Base-by-base conservation (phyloP, 805 yeast species). In the Hanseniaspora clermontiae region DNA sequence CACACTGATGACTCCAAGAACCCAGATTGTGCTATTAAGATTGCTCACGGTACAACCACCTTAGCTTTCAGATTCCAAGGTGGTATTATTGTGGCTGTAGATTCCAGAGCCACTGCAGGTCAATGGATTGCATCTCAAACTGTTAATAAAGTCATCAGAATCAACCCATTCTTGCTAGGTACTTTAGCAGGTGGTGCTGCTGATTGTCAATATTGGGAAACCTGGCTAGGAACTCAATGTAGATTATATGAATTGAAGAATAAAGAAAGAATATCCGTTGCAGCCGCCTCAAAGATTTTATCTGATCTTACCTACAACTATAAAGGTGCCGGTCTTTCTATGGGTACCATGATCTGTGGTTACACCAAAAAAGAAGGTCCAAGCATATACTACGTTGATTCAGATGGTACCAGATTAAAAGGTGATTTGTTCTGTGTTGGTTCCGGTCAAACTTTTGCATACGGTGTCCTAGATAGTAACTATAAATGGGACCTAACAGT, bases 101-200 rank as follows among this genome's bases (percentile, higher is more conserved):
- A 93, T 73, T 89, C 97, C 45, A 82, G 98, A 71, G 98, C 98
- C 58, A 86, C 97, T 9, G 96, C 95, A 2, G 98, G 98, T 48
- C 83, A 85, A 65, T 91, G 97, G 97, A 84, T 93, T 64, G 97
- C 97, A 20, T 89, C 97, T 15, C 97, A 90, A 70, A 89, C 97
- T 2, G 98, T 93, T 61, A 91, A 91, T 72, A 93, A 93, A 72
- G 98, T 93, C 57, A 89, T 93, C 65, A 91, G 91, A 71, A 93
- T 93, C 72, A 93, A 93, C 71, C 96, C 97, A 55, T 85, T 87
- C 69, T 73, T 93, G 61, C 77, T 93, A 64, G 98, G 98, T 61
- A 93, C 98, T 20, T 83, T 93, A 96, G 98, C 98, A 37, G 98
- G 98, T 73, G 97, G 97, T 75, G 98, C 98, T 51, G 97, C 97